Percentiles rank a stretch among this genome's conserved stretches.
These are phyloP conservation scores for Pythium plurisporium DNA, from an alignment of 352 stramenopile genomes.

Conservation along the genomic window DNA sequence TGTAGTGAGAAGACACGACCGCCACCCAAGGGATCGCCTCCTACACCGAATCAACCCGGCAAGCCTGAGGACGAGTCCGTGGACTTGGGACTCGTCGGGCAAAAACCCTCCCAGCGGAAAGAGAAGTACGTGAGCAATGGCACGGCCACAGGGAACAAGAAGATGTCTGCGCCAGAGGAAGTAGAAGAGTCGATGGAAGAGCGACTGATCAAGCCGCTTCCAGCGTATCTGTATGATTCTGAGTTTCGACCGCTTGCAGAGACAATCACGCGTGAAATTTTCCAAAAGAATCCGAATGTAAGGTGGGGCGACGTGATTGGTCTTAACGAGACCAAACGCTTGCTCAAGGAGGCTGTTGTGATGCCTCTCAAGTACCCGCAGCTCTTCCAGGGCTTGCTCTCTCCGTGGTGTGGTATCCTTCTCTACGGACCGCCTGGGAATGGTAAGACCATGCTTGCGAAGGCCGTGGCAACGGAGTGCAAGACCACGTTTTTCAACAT, in stretches of 20 bases:
- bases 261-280: constrained; percentile 91
- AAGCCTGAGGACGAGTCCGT: constrained; percentile 40
- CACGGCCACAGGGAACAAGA: constrained; percentile 26
- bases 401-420: constrained; percentile 88
- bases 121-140: constrained; percentile 6
- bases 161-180: constrained; percentile 24
- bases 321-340: constrained; percentile 88
- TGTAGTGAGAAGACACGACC: not conserved
- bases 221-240: constrained; percentile 78
- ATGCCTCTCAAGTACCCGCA: constrained; percentile 94
- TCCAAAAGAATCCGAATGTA: constrained; percentile 87
- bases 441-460: constrained; percentile 88
- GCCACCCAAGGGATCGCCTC: constrained; percentile 7
- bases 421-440: constrained; percentile 84
- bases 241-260: constrained; percentile 85
- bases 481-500: constrained; percentile 89
- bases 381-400: constrained; percentile 91
- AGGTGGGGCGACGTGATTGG: constrained; percentile 89
- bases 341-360: constrained; percentile 94
- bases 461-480: constrained; percentile 81
- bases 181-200: constrained; percentile 59
- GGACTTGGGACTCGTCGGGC: constrained; percentile 57
- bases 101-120: constrained; percentile 48
- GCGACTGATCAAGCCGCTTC: constrained; percentile 82
- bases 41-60: constrained; percentile 1